Conservation (phyloP, 345 rosid species). For the Cochlearia excelsa region DNA sequence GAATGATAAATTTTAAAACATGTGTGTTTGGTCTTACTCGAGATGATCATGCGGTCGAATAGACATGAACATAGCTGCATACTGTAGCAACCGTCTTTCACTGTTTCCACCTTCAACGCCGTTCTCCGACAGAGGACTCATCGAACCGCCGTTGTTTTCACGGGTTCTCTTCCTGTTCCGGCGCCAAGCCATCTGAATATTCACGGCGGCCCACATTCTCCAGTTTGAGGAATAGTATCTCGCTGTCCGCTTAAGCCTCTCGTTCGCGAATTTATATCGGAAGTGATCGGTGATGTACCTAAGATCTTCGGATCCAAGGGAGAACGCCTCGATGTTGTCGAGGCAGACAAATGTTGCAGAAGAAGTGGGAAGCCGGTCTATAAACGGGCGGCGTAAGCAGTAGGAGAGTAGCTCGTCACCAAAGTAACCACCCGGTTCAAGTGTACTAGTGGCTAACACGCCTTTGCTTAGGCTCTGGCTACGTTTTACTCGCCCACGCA, state of each 20-base stretch:
- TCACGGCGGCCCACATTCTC: slow-evolving; percentile 95
- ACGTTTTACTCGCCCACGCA: slow-evolving; percentile 56
- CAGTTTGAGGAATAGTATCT: slow-evolving; percentile 92
- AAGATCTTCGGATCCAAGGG: slow-evolving; percentile 55
- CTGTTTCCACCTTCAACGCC: slow-evolving; percentile 38
- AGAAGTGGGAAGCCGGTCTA: slow-evolving; percentile 79
- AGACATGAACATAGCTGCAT: slow-evolving; percentile 84
- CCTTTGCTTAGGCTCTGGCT: slow-evolving; percentile 77
- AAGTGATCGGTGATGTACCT: slow-evolving; percentile 85
- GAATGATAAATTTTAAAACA: background rate
- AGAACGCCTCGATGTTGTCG: slow-evolving; percentile 64
- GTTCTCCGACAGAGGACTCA: slow-evolving; percentile 42
- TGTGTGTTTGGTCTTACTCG: slow-evolving; percentile 36
- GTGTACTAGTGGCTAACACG: slow-evolving; percentile 53
- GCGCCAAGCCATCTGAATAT: slow-evolving; percentile 74
- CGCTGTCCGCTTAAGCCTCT: slow-evolving; percentile 69
- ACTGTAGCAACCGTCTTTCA: slow-evolving; percentile 56
- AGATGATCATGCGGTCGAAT: slow-evolving; percentile 84
- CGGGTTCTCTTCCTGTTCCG: slow-evolving; percentile 56
- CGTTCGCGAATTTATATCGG: slow-evolving; percentile 71
- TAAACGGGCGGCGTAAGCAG: slow-evolving; percentile 87
- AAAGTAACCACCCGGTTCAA: slow-evolving; percentile 75
- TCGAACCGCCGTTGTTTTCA: slow-evolving; percentile 43
- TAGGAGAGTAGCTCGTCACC: slow-evolving; percentile 96
- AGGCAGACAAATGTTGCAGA: slow-evolving; percentile 71